Evolutionary conservation across 495 filamentous ascomycete species (phyloP), one percentile per base, ranked within the genome.

Genomic region (Lindgomyces ingoldianus): DNA sequence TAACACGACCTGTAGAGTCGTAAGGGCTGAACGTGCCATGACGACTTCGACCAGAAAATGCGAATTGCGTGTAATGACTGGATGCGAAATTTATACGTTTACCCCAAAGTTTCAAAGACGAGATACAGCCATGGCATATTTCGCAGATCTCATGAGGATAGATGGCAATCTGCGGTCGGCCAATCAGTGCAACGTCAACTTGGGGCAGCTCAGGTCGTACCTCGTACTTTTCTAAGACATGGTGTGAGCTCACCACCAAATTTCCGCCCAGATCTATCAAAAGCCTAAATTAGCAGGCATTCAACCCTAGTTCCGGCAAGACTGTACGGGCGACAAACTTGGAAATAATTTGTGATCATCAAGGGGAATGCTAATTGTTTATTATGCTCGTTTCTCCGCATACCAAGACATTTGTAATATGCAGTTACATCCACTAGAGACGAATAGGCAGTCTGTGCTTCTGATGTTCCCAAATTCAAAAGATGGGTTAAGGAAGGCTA

Each of bases 111-210:
- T 39, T 39, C 33, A 39, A 6, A 6, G 33, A 6, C 6, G 33
- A 39, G 14, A 39, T 6, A 39, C 33, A 39, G 33, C 6, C 33
- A 14, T n/a, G n/a, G n/a, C n/a, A n/a, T n/a, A n/a, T n/a, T 14
- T 39, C 33, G 14, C 14, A 39, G 6, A 39, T 39, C 33, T 14
- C 6, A 14, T 6, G 6, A 39, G 14, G 14, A 39, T 39, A 39
- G 33, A 39, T 6, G 14, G 33, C 33, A 39, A 14, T 39, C 33
- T 6, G 33, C 33, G 14, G 6, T 39, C 47, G 4, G n/a, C 19
- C 19, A 30, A 26, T 21, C 50, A 36, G 50, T 54, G 50, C 29
- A 54, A 54, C 50, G 18, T 54, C 24, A 54, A 36, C 50, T 30
- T 21, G 50, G 29, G 47, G 14, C 14, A 50, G 33, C 33, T 6